Conservation (phyloP, 2,329 filamentous ascomycete genomes). For the Talaromyces sp. region DNA sequence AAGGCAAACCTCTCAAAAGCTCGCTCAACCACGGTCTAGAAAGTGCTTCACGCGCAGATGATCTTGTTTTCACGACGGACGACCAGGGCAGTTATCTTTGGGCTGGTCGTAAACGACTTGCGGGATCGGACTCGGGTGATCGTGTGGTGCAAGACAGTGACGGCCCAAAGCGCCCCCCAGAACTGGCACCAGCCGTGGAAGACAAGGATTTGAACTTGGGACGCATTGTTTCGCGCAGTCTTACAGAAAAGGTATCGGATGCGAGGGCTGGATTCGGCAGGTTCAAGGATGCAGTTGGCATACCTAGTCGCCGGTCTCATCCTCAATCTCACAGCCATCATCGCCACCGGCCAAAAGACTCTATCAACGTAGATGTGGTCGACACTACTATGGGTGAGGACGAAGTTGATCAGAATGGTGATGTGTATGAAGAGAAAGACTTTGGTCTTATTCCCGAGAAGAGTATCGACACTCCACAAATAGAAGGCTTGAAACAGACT, state of each 20-base stretch:
- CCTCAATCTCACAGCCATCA: constrained; percentile 19
- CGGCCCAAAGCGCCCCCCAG: constrained; percentile 30
- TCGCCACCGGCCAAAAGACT: constrained; percentile 36
- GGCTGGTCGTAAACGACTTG: constrained; percentile 40
- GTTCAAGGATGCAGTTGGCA: constrained; percentile 79
- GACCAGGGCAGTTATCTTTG: constrained; percentile 47
- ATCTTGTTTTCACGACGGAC: constrained; percentile 45
- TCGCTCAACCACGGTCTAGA: constrained; percentile 31
- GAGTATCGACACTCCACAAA: constrained; percentile 19
- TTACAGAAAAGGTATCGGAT: constrained; percentile 74
- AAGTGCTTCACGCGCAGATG: constrained; percentile 33
- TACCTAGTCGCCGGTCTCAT: constrained; percentile 39
- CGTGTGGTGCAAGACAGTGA: constrained; percentile 31
- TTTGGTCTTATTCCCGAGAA: constrained; percentile 22
- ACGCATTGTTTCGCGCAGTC: constrained; percentile 71
- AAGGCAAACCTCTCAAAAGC: constrained; percentile 76
- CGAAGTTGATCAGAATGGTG: constrained; percentile 24
- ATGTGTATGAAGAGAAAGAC: constrained; percentile 19
- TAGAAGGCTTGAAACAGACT: constrained; percentile 20
- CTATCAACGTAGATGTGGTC: constrained; percentile 28
- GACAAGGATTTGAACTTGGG: constrained; percentile 51
- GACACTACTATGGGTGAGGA: constrained; percentile 29
- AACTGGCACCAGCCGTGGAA: constrained; percentile 28
- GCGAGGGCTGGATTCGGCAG: constrained; percentile 77
- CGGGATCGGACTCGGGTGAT: constrained; percentile 39